These are phyloP conservation scores for Parathielavia appendiculata DNA, from an alignment of 495 filamentous ascomycete genomes.

Conservation along the genomic window DNA sequence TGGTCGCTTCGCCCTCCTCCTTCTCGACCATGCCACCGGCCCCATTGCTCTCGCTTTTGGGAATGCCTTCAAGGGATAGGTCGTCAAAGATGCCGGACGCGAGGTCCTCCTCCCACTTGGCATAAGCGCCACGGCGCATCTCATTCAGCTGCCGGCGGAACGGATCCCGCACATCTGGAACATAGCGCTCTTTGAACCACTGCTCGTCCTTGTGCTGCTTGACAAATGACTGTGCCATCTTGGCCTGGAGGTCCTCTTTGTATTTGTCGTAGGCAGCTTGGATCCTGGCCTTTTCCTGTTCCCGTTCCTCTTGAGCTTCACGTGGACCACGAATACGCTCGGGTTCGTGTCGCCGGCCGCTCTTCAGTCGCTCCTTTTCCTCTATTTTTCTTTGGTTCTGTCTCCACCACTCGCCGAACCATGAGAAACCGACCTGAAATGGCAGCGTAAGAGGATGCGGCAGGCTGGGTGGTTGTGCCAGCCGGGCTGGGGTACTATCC, in stretches of 20 bases:
- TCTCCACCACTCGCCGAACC: constrained; percentile 96
- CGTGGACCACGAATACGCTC: constrained; percentile 67
- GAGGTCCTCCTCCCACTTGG: constrained; percentile 80
- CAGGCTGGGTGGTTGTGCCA: constrained; percentile 66
- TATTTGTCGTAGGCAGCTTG: constrained; percentile 90
- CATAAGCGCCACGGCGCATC: constrained; percentile 67
- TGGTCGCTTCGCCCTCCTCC: constrained; percentile 88
- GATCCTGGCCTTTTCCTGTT: constrained; percentile 82
- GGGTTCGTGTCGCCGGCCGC: constrained; percentile 66
- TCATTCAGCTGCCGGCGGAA: constrained; percentile 66
- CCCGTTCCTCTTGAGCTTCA: constrained; percentile 77
- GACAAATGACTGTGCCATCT: constrained; percentile 85
- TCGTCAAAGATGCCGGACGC: constrained; percentile 82
- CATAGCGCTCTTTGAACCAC: constrained; percentile 96
- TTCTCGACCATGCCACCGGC: constrained; percentile 83
- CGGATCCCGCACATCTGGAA: constrained; percentile 67
- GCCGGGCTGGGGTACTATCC: constrained; percentile 50
- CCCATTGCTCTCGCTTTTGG: constrained; percentile 88
- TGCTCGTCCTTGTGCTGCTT: constrained; percentile 86
- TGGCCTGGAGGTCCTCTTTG: constrained; percentile 87
- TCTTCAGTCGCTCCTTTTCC: constrained; percentile 71
- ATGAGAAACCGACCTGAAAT: constrained; percentile 93
- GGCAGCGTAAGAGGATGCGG: constrained; percentile 78
- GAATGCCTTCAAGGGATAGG: constrained; percentile 90
- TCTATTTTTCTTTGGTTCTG: constrained; percentile 79